Evolutionary conservation across 2,329 filamentous ascomycete species (phyloP).

Genomic region (Ascosphaera aggregata): DNA sequence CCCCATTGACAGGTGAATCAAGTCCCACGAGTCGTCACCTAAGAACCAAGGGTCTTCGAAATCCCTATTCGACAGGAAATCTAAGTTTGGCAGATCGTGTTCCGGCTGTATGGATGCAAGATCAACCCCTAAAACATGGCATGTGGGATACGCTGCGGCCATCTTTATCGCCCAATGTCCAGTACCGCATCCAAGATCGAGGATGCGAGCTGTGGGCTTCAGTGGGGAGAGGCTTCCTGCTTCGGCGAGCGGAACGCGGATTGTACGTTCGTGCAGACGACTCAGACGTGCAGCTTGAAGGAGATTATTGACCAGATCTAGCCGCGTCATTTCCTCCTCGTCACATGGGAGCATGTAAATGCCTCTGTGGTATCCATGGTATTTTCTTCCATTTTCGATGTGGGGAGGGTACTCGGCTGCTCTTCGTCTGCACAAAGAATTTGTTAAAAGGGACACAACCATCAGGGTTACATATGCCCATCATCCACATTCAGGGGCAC

Average conservation of each 20-base stretch:
- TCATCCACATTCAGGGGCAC: no score
- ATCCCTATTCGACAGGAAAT: constrained; percentile 45
- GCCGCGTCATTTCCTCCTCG: constrained; percentile 49
- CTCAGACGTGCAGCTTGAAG: constrained; percentile 40
- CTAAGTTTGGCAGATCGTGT: constrained; percentile 48
- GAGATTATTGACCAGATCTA: constrained; percentile 65
- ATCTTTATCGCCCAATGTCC: constrained; percentile 84
- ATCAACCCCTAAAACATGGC: constrained; percentile 38
- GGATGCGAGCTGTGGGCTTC: constrained; percentile 19
- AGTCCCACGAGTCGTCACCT: constrained; percentile 47
- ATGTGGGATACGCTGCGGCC: constrained; percentile 39
- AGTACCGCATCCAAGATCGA: constrained; percentile 60
- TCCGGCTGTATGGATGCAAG: constrained; percentile 36
- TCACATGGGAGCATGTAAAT: constrained; percentile 61
- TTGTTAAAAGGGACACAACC: no score
- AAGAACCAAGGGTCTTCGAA: constrained; percentile 54
- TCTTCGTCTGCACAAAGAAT: background rate
- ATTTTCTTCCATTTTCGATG: constrained; percentile 45
- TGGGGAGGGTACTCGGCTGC: constrained; percentile 16
- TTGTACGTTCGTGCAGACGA: constrained; percentile 18
- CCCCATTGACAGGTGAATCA: constrained; percentile 64
- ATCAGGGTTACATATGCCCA: no score
- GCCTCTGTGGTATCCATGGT: constrained; percentile 42
- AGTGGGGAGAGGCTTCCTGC: background rate
- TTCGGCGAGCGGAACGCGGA: constrained; percentile 3